Base-by-base conservation (phyloP, 176 grass and related monocot species). In the Urochloa ruziziensis region DNA sequence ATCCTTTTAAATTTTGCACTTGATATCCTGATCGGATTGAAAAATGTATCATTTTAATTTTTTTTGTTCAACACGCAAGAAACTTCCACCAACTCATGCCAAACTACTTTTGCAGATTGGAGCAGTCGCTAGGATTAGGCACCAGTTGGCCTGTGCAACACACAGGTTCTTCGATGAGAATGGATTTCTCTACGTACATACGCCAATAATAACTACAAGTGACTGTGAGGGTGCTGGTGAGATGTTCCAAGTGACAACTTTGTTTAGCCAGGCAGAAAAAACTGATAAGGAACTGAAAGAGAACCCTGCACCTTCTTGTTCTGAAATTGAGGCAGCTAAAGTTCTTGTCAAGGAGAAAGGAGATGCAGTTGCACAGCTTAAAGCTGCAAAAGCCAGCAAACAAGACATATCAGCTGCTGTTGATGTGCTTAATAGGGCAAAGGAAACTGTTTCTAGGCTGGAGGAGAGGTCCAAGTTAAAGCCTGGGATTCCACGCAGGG, bases 171-270 rank as follows among this genome's bases (percentile, higher is more conserved):
- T 98, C 47, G 29, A 92, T 78, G 74, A 93, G 82, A 91, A 91
- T 79, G 93, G 86, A 1, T 98, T 90, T 81, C 72, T 92, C 10
- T 98, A 98, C 72, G 79, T 98, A 27, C 96, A 98, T 75, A 98
- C 96, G 33, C 93, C 93, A 11, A 98, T 98, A 77, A 90, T 98
- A 78, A 98, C 96, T 48, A 95, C 91, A 18, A 95, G 93, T 59
- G 90, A 98, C 61, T 98, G 96, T 76, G 96, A 98, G 83, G 96
- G 96, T 75, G 96, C 92, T 28, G 96, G 96, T 62, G 96, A 98
- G 86, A 98, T 98, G 93, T 98, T 98, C 72, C 96, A 98, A 86
- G 93, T 94, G 25, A 98, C 92, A 0, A 85, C 88, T 74, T 86
- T 98, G 19, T 91, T 98, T 53, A 95, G 84, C 73, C 90, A 94